phyloP scores from a whole-genome alignment of 2,329 filamentous ascomycete species.

The Aspergillus flavus region DNA sequence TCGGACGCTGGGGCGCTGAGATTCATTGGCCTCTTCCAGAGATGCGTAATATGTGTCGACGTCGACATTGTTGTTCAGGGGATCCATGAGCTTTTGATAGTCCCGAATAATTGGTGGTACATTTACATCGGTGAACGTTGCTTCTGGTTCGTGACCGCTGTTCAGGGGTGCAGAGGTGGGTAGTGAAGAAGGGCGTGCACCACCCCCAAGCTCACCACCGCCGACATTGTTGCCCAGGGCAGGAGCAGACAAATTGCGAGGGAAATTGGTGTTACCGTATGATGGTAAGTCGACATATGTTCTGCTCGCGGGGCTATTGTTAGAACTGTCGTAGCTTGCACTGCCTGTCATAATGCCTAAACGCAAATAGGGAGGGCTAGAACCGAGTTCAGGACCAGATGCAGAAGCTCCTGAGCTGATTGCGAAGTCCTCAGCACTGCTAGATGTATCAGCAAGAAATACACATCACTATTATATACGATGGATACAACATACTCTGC shows the following conservation, averaged over 20 bases:
- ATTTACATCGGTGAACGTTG: not conserved
- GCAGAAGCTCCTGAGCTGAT: conserved; percentile 1
- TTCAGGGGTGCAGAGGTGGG: not conserved
- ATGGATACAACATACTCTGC: not conserved
- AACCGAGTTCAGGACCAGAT: not conserved
- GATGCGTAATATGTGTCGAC: conserved; percentile 20
- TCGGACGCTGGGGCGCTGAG: not conserved
- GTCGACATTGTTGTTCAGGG: conserved; percentile 6
- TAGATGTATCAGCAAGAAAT: not conserved
- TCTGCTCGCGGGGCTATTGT: not conserved
- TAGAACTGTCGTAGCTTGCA: not conserved
- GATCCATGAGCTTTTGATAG: conserved; percentile 15
- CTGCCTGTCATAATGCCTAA: not conserved
- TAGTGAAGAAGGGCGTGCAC: not conserved
- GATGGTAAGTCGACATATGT: not conserved
- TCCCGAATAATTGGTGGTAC: not conserved
- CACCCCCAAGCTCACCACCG: not conserved
- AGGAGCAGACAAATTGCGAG: not conserved
- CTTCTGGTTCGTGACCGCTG: not conserved
- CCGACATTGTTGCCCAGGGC: not conserved
- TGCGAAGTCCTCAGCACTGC: not conserved
- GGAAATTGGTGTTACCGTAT: not conserved
- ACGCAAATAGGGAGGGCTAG: not conserved
- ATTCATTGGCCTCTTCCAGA: conserved; percentile 22
- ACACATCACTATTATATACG: not conserved